phyloP scores from a whole-genome alignment of 257 asterid species.

The Nicotiana undulata region DNA sequence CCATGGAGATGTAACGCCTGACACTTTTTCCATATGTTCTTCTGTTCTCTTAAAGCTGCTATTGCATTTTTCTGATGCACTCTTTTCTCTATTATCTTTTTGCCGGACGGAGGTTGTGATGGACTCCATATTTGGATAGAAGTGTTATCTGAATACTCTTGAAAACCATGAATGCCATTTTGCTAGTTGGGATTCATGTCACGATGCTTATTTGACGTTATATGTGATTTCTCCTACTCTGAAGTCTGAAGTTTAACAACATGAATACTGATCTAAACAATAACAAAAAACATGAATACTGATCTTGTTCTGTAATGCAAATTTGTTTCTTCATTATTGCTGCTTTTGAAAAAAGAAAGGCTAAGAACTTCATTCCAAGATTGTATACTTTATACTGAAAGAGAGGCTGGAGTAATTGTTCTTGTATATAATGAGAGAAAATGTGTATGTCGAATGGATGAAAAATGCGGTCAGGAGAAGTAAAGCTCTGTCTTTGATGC shows the following conservation, averaged over 20 bases:
- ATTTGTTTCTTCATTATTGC: neutral
- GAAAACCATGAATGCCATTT: neutral
- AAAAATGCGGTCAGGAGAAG: neutral
- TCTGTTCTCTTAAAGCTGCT: neutral
- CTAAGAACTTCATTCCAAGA: neutral
- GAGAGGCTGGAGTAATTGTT: neutral
- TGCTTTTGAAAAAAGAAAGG: neutral
- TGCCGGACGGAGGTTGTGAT: neutral
- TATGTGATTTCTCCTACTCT: neutral
- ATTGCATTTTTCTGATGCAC: neutral
- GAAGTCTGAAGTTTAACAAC: neutral
- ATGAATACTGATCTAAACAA: neutral
- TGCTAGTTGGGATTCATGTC: neutral
- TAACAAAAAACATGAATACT: neutral
- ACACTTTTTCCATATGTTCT: no score
- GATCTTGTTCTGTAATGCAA: neutral
- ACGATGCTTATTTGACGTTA: neutral
- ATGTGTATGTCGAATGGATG: neutral
- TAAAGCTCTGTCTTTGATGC: neutral
- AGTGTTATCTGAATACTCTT: neutral
- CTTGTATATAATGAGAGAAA: neutral
- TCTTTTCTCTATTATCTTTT: neutral
- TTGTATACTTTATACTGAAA: neutral
- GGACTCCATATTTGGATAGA: neutral
- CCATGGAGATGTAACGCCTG: no score